Percentiles rank a stretch among this genome's conserved stretches.
These are phyloP conservation scores for Paspalum vaginatum DNA, from an alignment of 176 grass and related monocot genomes.

Conservation along the genomic window DNA sequence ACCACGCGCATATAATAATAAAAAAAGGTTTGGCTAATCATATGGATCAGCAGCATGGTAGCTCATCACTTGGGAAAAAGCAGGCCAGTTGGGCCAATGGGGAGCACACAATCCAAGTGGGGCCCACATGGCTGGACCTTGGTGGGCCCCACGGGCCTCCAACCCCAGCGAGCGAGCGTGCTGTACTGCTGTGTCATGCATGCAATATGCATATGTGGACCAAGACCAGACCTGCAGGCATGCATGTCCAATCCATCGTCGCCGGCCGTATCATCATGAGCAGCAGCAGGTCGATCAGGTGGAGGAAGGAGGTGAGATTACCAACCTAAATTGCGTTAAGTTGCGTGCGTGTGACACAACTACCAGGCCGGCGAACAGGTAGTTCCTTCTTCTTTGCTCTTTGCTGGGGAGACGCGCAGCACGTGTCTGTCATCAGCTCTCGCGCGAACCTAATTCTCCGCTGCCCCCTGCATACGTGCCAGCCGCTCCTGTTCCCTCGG, in stretches of 20 bases:
- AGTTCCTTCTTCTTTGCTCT: conserved; percentile 55
- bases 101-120: conserved; percentile 14
- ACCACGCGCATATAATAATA: no score
- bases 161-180: no score
- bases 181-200: conserved; percentile 8
- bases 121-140: neutral
- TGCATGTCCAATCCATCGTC: neutral
- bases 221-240: no score
- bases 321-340: conserved; percentile 27
- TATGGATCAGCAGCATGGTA: no score
- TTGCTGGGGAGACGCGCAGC: conserved; percentile 34
- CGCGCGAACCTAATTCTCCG: conserved; percentile 63
- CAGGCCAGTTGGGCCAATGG: conserved; percentile 23
- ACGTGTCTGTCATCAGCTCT: conserved; percentile 45
- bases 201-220: no score
- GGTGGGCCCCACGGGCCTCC: neutral
- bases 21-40: no score
- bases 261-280: no score
- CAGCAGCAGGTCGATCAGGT: no score
- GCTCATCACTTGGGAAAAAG: no score
- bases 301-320: neutral
- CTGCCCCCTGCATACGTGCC: conserved; percentile 54
- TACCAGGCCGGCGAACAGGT: conserved; percentile 14
- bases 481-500: neutral
- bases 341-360: conserved; percentile 28